These are phyloP conservation scores for Camellia japonica DNA, from an alignment of 148 eudicot species.

Conservation along the genomic window DNA sequence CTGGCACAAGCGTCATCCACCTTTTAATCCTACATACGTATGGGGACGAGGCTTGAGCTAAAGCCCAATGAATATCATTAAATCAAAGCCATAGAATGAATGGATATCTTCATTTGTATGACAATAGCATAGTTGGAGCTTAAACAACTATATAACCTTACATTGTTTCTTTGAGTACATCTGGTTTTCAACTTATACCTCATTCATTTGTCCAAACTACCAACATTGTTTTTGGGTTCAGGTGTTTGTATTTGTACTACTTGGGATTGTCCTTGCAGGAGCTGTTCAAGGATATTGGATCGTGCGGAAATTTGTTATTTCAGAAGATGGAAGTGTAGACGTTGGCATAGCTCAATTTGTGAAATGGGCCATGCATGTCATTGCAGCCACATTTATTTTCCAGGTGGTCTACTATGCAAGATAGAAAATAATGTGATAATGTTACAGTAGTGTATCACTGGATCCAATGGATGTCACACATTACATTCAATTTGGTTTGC, in stretches of 20 bases:
- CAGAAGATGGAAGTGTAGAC: conserved; percentile 89
- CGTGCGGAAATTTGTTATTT: conserved; percentile 74
- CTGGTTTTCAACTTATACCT: background rate
- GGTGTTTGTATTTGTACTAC: conserved; percentile 65
- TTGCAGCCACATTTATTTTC: conserved; percentile 68
- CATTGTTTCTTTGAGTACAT: background rate
- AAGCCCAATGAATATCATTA: no score
- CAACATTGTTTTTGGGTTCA: conserved; percentile 25
- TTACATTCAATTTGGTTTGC: background rate
- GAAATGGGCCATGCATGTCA: conserved; percentile 77
- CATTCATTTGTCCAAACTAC: conserved; percentile 4
- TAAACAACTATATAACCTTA: no score
- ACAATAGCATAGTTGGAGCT: no score
- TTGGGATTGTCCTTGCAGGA: conserved; percentile 69
- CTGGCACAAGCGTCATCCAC: no score
- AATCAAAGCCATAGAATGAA: no score
- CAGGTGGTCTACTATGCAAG: conserved; percentile 42
- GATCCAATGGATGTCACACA: background rate
- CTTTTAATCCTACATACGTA: no score
- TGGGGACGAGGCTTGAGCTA: no score
- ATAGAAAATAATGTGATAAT: background rate
- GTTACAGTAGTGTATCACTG: background rate
- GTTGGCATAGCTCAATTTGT: conserved; percentile 75
- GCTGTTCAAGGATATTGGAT: conserved; percentile 92
- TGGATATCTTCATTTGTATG: no score